Evolutionary conservation across 345 rosid species (phyloP).

Genomic region (Camelina neglecta): DNA sequence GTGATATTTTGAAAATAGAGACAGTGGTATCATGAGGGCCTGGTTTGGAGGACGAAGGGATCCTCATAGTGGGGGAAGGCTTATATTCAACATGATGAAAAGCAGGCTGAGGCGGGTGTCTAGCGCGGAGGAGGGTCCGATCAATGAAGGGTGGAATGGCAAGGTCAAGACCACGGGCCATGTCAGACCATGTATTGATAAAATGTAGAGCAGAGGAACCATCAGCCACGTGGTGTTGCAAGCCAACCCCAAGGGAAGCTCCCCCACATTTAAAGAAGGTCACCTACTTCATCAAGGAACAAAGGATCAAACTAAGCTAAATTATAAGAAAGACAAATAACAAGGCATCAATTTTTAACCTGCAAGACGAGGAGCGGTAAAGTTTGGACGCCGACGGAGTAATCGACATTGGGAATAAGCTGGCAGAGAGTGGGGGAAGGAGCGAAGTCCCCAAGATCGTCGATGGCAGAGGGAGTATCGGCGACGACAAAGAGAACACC

Average conservation of each 20-base stretch:
- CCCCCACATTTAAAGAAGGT: slow-evolving; percentile 94
- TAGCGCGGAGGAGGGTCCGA: slow-evolving; percentile 76
- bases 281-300: slow-evolving; percentile 48
- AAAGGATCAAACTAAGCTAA: too few relatives aligned
- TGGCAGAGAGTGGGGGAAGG: slow-evolving; percentile 78
- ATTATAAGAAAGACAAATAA: too few relatives aligned
- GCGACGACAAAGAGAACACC: slow-evolving; percentile 89
- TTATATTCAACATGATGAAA: slow-evolving; percentile 87
- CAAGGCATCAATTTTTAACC: slow-evolving; percentile 46
- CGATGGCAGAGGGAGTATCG: slow-evolving; percentile 63
- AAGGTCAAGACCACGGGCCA: slow-evolving; percentile 86
- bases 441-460: slow-evolving; percentile 91
- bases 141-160: slow-evolving; percentile 79
- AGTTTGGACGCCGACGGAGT: slow-evolving; percentile 71
- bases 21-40: slow-evolving; percentile 54
- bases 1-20: slow-evolving; percentile 72
- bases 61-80: slow-evolving; percentile 75
- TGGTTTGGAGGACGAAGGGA: slow-evolving; percentile 39
- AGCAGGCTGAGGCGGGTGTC: slow-evolving; percentile 81
- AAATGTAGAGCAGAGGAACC: slow-evolving; percentile 97
- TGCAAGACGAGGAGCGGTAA: slow-evolving; percentile 87
- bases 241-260: slow-evolving; percentile 91
- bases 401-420: slow-evolving; percentile 88
- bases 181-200: slow-evolving; percentile 90
- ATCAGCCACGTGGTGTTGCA: slow-evolving; percentile 94